Percentiles rank a stretch among this genome's conserved stretches.
phyloP scores from a whole-genome alignment of 2,329 filamentous ascomycete species.

The Fusarium graminum region DNA sequence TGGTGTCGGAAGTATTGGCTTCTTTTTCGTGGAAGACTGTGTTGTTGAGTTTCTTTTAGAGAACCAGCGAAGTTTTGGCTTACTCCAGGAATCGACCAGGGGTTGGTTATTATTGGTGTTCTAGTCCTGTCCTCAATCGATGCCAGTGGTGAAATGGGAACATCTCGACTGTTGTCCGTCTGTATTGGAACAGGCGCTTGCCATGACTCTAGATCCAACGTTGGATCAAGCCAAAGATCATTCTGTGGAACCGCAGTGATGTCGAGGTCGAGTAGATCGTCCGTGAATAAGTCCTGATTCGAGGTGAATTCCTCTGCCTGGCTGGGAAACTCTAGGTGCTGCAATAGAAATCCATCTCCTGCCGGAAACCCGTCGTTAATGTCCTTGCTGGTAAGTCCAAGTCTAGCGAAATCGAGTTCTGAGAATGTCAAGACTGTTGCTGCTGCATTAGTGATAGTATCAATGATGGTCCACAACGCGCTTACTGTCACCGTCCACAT shows the following conservation, averaged over 20 bases:
- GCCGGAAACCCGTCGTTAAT: background rate
- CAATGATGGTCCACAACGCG: background rate
- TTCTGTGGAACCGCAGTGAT: background rate
- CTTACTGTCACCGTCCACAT: slow-evolving; percentile 36
- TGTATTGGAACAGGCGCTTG: background rate
- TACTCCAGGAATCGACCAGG: background rate
- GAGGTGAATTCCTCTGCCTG: background rate
- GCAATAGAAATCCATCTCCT: accelerated
- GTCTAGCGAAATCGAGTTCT: slow-evolving; percentile 36
- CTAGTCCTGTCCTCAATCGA: background rate
- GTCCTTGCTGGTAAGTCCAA: slow-evolving; percentile 6
- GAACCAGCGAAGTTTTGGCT: background rate
- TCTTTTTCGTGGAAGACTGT: slow-evolving; percentile 22
- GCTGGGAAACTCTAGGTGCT: background rate
- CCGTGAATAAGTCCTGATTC: background rate
- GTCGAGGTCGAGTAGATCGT: background rate
- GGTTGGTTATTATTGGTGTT: background rate
- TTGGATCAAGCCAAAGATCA: slow-evolving; percentile 9
- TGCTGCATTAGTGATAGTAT: slow-evolving; percentile 7
- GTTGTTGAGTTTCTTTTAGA: slow-evolving; percentile 8
- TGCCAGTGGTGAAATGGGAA: slow-evolving; percentile 3
- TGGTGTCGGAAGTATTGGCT: slow-evolving; percentile 28
- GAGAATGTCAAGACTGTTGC: slow-evolving; percentile 34
- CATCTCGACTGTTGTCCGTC: background rate
- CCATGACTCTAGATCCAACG: background rate